phyloP scores from a whole-genome alignment of 352 stramenopile species.

The Phytophthora multivora region DNA sequence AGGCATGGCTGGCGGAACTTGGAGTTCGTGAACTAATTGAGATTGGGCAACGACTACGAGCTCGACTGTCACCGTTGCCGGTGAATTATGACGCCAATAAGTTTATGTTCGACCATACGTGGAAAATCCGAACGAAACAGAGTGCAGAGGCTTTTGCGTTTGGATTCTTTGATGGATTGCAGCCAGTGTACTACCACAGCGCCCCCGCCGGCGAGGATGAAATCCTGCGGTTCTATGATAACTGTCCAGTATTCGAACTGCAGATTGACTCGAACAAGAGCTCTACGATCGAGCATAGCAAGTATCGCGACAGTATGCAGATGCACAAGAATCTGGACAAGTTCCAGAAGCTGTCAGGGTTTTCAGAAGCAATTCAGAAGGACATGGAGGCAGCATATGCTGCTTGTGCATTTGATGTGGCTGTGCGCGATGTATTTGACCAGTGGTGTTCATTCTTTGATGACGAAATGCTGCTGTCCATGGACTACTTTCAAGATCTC shows the following conservation, averaged over 20 bases:
- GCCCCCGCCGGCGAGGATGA: conserved; percentile 58
- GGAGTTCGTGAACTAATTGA: conserved; percentile 68
- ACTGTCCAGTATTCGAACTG: conserved; percentile 68
- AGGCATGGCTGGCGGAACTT: conserved; percentile 56
- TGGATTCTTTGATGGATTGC: conserved; percentile 68
- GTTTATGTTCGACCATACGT: conserved; percentile 81
- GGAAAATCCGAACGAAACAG: conserved; percentile 79
- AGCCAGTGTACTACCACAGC: conserved; percentile 63
- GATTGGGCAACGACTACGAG: conserved; percentile 58
- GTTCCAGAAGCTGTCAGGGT: conserved; percentile 46
- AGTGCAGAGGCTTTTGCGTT: conserved; percentile 78
- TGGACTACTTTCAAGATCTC: conserved; percentile 89
- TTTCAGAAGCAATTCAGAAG: conserved; percentile 37
- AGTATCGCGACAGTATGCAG: conserved; percentile 52
- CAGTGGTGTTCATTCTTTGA: conserved; percentile 79
- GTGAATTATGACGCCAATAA: conserved; percentile 36
- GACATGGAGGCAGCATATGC: conserved; percentile 82
- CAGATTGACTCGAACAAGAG: conserved; percentile 68
- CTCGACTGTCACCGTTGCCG: conserved; percentile 39
- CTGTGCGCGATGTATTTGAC: conserved; percentile 43
- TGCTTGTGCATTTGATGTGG: conserved; percentile 81
- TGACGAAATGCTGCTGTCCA: conserved; percentile 64
- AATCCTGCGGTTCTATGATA: conserved; percentile 84
- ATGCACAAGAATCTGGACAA: conserved; percentile 57
- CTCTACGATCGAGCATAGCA: conserved; percentile 54